These are phyloP conservation scores for Aspergillus sojae DNA, from an alignment of 2,329 filamentous ascomycete species.

Conservation along the genomic window DNA sequence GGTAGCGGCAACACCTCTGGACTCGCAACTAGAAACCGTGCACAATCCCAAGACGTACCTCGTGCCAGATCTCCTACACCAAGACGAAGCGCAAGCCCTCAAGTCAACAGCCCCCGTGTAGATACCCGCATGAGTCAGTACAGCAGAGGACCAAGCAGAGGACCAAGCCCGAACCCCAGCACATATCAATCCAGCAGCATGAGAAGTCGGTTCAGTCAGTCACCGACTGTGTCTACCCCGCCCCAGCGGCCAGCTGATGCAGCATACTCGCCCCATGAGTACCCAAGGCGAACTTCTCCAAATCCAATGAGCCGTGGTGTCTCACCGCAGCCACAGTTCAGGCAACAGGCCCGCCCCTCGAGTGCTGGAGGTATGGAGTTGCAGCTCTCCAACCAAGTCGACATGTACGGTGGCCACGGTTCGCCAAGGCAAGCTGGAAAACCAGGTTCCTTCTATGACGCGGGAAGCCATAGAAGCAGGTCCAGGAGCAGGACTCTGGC, in stretches of 20 bases:
- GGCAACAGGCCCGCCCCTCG: slow-evolving; percentile 52
- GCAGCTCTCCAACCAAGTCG: slow-evolving; percentile 63
- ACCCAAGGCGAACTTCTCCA: slow-evolving; percentile 40
- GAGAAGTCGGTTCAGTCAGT: slow-evolving; percentile 43
- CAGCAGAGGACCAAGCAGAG: slow-evolving; percentile 46
- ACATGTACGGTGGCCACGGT: slow-evolving; percentile 55
- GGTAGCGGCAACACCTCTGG: slow-evolving; percentile 53
- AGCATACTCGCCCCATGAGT: slow-evolving; percentile 50
- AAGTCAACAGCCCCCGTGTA: slow-evolving; percentile 32
- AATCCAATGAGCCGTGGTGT: slow-evolving; percentile 45
- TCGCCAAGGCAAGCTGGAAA: slow-evolving; percentile 45
- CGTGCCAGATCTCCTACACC: slow-evolving; percentile 68
- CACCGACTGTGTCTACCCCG: slow-evolving; percentile 34
- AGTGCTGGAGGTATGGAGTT: slow-evolving; percentile 65
- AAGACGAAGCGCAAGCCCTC: slow-evolving; percentile 50
- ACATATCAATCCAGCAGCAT: slow-evolving; percentile 48
- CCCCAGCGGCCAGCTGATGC: slow-evolving; percentile 39
- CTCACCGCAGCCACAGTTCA: slow-evolving; percentile 57
- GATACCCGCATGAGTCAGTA: slow-evolving; percentile 45
- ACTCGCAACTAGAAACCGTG: slow-evolving; percentile 61
- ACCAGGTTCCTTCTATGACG: slow-evolving; percentile 53
- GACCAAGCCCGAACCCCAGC: slow-evolving; percentile 47
- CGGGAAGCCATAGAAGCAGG: slow-evolving; percentile 53
- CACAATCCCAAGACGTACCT: slow-evolving; percentile 43
- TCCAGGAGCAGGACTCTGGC: slow-evolving; percentile 82